Percentiles rank a stretch among this genome's conserved stretches.
Conservation (phyloP, 2,329 filamentous ascomycete species). For the Fusarium globosum region DNA sequence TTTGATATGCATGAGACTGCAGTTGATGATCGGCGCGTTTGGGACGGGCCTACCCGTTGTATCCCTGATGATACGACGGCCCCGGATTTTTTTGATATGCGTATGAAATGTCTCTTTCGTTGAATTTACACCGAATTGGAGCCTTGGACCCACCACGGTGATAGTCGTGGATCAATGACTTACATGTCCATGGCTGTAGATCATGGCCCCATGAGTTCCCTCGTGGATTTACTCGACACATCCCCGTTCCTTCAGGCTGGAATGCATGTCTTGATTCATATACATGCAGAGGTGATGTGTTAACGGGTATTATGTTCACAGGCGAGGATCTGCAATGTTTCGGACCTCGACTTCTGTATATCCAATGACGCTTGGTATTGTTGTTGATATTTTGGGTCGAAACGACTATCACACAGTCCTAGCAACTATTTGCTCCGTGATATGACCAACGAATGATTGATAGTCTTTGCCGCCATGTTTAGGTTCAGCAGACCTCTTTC, state of each 20-base stretch:
- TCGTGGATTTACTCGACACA: conserved; percentile 5
- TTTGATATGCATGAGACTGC: conserved; percentile 25
- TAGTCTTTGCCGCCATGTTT: conserved; percentile 10
- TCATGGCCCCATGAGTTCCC: conserved; percentile 15
- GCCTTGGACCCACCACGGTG: conserved; percentile 8
- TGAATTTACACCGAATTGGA: conserved; percentile 4
- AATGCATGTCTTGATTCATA: conserved; percentile 3
- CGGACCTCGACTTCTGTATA: not conserved
- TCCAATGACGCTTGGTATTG: not conserved
- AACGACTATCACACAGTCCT: not conserved
- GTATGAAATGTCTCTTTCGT: not conserved
- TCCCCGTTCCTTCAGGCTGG: conserved; percentile 5
- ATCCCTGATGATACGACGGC: conserved; percentile 11
- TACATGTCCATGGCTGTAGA: conserved; percentile 18
- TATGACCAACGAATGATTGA: conserved; percentile 5
- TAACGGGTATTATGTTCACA: not conserved
- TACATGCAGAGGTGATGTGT: conserved; percentile 4
- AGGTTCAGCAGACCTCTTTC: conserved; percentile 9
- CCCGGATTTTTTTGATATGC: not conserved
- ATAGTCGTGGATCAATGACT: conserved; percentile 8
- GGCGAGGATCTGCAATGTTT: not conserved
- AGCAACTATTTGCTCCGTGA: not conserved
- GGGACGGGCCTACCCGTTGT: conserved; percentile 29
- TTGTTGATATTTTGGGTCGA: not conserved
- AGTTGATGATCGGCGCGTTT: conserved; percentile 2